Evolutionary conservation across 2,329 filamentous ascomycete genomes (phyloP), one percentile per base, ranked within the genome.

Genomic region (Cadophora malorum): DNA sequence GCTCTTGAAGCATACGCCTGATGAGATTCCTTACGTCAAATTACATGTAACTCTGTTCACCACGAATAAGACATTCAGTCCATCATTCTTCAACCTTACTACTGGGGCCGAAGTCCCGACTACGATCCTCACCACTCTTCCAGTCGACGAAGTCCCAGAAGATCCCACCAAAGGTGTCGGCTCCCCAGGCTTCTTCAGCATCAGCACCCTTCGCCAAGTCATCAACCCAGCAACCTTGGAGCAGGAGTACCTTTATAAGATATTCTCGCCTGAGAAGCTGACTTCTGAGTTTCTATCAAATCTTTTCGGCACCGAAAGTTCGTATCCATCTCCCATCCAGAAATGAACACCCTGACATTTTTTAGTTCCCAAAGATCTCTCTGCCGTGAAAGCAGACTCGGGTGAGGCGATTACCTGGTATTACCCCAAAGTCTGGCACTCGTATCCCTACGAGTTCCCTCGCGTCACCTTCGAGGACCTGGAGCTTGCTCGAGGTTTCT

Each of bases 11-110:
- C 83, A 85, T 38, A 79, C 81, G 4, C 93, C 96, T 1, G 91
- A 96, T 72, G 79, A 86, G 56, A 90, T 97, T n/a, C 91, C 93
- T 0, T 99, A 97, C 78, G 92, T 93, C 2, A 86, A 87, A 59
- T 85, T 98, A 0, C 91, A 98, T 76, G 95, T 97, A 63, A 98
- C 95, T 0, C 86, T 98, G 0, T 95, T 99, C 75, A 85, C 94
- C 0, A 92, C 93, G 0, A 89, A 92, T 0, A 87, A 89, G 73
- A 84, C 81, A n/a, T 85, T 97, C n/a, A 89, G 87, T 23, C 85
- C 91, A 0, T 78, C 78, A 2, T 94, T 89, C 77, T 98, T 98
- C 82, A 87, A 88, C 66, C 83, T 96, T 1, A 76, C 83, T 1
- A 77, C 84, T 0, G 84, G 80, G n/a, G 80, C 82, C 35, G 78